phyloP scores from a whole-genome alignment of 2,329 filamentous ascomycete genomes.

The Phialophora macrospora region DNA sequence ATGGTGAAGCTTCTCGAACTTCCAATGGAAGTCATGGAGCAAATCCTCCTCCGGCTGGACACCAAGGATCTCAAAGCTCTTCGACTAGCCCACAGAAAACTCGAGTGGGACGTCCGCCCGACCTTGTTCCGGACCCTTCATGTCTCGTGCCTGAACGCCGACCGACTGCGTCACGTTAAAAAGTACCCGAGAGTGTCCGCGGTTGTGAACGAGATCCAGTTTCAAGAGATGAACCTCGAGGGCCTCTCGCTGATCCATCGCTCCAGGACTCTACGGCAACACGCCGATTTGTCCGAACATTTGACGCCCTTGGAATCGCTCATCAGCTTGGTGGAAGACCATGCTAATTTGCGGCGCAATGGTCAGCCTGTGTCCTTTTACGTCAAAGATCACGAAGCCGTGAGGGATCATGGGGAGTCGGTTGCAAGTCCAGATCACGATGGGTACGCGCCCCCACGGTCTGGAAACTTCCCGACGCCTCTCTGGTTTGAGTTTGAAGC shows the following conservation, averaged over 20 bases:
- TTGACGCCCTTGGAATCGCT: too few species aligned
- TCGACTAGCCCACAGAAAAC: constrained; percentile 4
- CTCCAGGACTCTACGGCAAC: too few species aligned
- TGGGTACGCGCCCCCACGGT: too few species aligned
- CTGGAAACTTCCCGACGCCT: too few species aligned
- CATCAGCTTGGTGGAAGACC: too few species aligned
- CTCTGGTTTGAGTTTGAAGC: too few species aligned
- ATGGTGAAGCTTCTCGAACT: not conserved
- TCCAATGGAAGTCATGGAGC: not conserved
- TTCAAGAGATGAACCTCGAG: constrained; percentile 18
- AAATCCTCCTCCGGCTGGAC: not conserved
- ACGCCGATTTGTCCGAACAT: too few species aligned
- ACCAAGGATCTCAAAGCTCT: not conserved
- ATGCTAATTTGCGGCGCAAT: too few species aligned
- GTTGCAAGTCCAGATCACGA: too few species aligned
- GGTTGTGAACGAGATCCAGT: constrained; percentile 20
- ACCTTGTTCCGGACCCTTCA: constrained; percentile 20
- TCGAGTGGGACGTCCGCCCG: constrained; percentile 4
- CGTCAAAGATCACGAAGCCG: too few species aligned
- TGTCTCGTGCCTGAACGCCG: constrained; percentile 15
- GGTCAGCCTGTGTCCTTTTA: too few species aligned
- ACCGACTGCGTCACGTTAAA: constrained; percentile 13
- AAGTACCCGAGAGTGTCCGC: constrained; percentile 1
- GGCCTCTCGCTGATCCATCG: not conserved
- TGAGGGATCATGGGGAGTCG: too few species aligned